phyloP scores from a whole-genome alignment of 75 land plant genomes.

The Gnetum montanum region DNA sequence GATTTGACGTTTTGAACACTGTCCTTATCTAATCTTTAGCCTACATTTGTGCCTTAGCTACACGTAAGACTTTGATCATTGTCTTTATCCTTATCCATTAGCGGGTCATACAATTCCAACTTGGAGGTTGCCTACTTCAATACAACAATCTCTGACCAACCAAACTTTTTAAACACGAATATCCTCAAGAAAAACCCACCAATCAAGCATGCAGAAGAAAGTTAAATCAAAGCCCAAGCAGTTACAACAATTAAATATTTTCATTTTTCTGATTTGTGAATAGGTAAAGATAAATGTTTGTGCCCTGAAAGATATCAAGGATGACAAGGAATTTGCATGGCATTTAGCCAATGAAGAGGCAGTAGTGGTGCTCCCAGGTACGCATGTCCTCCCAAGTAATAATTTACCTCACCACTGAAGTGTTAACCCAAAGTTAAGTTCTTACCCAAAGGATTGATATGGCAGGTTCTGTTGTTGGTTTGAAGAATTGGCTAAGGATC shows the following conservation, averaged over 20 bases:
- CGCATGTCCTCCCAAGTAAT: no score
- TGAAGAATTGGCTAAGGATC: conserved; percentile 33
- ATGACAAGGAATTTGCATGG: conserved; percentile 29
- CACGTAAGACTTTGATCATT: no score
- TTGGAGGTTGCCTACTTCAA: no score
- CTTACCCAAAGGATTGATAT: neutral
- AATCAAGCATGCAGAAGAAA: neutral
- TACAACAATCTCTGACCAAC: conserved; percentile 1
- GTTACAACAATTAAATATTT: no score
- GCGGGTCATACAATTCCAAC: no score
- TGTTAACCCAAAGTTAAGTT: no score
- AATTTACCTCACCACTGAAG: neutral
- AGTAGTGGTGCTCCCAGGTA: conserved; percentile 38
- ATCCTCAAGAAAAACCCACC: no score
- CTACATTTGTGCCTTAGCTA: no score
- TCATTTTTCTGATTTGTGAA: conserved; percentile 1
- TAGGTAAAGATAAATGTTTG: conserved; percentile 24
- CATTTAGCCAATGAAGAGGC: conserved; percentile 32
- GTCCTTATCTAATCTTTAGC: no score
- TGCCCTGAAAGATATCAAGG: conserved; percentile 12
- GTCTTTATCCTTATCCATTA: no score
- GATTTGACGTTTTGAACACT: neutral
- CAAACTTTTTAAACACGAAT: conserved; percentile 39
- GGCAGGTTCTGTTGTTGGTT: conserved; percentile 33
- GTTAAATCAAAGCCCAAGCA: neutral